A percentile compares a stretch with the other conserved stretches of the same genome.
These are phyloP conservation scores for Scortechinia acanthostroma DNA, from an alignment of 2,329 filamentous ascomycete species.

Conservation along the genomic window DNA sequence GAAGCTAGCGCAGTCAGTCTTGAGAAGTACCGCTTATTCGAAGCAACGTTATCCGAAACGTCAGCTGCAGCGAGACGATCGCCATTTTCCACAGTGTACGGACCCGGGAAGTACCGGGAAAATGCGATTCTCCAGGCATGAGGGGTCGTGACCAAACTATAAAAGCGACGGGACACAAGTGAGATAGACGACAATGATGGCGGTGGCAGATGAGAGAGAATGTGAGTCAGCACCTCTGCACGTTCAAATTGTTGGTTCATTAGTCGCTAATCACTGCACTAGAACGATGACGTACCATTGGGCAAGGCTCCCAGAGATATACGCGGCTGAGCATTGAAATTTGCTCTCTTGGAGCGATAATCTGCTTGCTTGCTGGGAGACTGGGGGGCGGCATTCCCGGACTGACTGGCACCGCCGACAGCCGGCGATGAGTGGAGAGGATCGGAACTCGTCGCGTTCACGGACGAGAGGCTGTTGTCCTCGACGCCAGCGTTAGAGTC, in stretches of 20 bases:
- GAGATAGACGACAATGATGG: constrained; percentile 76
- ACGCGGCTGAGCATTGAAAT: constrained; percentile 7
- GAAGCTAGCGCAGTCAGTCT: constrained; percentile 78
- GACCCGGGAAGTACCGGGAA: constrained; percentile 79
- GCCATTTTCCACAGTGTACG: constrained; percentile 35
- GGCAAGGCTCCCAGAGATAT: constrained; percentile 53
- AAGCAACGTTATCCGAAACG: constrained; percentile 46
- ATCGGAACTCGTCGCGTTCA: too few relatives aligned
- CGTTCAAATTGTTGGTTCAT: constrained; percentile 7
- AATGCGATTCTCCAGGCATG: constrained; percentile 94
- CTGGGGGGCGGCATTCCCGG: too few relatives aligned
- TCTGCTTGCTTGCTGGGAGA: too few relatives aligned
- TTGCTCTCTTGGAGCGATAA: too few relatives aligned
- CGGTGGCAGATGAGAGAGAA: constrained; percentile 82
- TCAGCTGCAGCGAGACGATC: constrained; percentile 34
- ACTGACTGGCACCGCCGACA: too few relatives aligned
- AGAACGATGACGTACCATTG: constrained; percentile 57
- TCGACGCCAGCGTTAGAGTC: constrained; percentile 14
- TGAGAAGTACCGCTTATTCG: constrained; percentile 73
- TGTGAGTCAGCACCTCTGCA: constrained; percentile 83
- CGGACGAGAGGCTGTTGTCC: too few relatives aligned
- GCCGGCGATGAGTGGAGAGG: too few relatives aligned
- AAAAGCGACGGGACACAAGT: constrained; percentile 81
- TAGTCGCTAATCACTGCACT: constrained; percentile 1
- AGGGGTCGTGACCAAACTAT: constrained; percentile 78